A percentile compares a stretch with the other conserved stretches of the same genome.
Evolutionary conservation across 1,139 yeast species (phyloP).

Genomic region (Debaryomyces coudertii): DNA sequence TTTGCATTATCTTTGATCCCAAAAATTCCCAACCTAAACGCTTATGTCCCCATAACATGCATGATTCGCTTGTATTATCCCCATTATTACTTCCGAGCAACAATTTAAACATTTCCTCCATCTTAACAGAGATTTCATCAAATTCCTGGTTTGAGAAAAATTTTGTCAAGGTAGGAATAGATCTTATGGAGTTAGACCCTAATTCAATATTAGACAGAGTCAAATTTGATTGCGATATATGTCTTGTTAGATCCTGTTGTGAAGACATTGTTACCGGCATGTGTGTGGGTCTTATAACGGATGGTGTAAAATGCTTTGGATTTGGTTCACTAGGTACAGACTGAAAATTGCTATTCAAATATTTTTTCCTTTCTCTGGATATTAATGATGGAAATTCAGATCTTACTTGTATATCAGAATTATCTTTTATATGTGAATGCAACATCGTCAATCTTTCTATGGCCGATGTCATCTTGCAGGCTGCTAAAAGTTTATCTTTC

Average conservation of each 20-base stretch:
- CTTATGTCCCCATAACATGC: slow-evolving; percentile 10
- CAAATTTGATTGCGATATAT: not conserved
- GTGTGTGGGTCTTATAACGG: not conserved
- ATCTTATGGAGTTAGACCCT: not conserved
- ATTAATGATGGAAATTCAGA: slow-evolving; percentile 25
- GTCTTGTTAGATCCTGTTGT: not conserved
- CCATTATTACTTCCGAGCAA: slow-evolving; percentile 10
- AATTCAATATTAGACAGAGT: not conserved
- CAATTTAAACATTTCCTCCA: slow-evolving; percentile 8
- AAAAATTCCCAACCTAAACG: slow-evolving; percentile 13
- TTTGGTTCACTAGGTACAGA: not conserved
- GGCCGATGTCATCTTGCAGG: slow-evolving; percentile 11
- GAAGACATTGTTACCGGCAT: slow-evolving; percentile 1
- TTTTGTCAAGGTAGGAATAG: slow-evolving; percentile 8
- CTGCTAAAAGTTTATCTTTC: slow-evolving; percentile 3
- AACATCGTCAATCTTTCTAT: slow-evolving; percentile 24
- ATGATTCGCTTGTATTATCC: slow-evolving; percentile 9
- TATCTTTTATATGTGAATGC: slow-evolving; percentile 21
- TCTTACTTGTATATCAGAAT: slow-evolving; percentile 6
- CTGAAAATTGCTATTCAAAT: slow-evolving; percentile 10
- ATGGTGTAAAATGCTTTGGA: slow-evolving; percentile 1
- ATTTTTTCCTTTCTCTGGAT: slow-evolving; percentile 18
- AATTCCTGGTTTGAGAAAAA: slow-evolving; percentile 11
- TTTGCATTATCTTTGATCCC: slow-evolving; percentile 10
- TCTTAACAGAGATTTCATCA: slow-evolving; percentile 7